Conservation (phyloP, 1,139 yeast species). For the Yamadazyma aaseri region DNA sequence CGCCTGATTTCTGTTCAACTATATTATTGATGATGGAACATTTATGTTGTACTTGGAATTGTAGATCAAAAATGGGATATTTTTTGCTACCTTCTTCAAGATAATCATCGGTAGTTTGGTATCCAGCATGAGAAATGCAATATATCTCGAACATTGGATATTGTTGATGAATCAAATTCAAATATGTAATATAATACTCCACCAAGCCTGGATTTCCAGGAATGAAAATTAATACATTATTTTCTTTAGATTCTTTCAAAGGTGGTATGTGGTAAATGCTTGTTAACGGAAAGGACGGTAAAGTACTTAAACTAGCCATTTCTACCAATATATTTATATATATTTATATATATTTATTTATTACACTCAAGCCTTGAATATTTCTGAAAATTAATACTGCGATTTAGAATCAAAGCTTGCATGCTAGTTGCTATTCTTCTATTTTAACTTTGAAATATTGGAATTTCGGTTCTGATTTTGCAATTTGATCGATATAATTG, state of each 20-base stretch:
- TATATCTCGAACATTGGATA: constrained; percentile 49
- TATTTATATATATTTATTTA: constrained; percentile 1
- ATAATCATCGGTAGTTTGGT: constrained; percentile 29
- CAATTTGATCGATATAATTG: constrained; percentile 24
- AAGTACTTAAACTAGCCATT: constrained; percentile 16
- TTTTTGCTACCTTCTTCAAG: constrained; percentile 9
- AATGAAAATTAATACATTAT: constrained; percentile 44
- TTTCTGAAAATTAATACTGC: background rate
- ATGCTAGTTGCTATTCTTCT: constrained; percentile 11
- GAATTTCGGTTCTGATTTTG: background rate
- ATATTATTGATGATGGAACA: constrained; percentile 34
- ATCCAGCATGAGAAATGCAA: constrained; percentile 59
- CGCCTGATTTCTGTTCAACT: constrained; percentile 16
- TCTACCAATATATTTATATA: background rate
- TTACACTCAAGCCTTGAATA: background rate
- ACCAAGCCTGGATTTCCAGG: constrained; percentile 73
- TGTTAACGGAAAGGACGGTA: constrained; percentile 24
- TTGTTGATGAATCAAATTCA: constrained; percentile 40
- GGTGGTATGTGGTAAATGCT: constrained; percentile 26
- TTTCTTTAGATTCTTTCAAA: constrained; percentile 4
- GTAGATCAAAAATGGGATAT: constrained; percentile 32
- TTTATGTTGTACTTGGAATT: constrained; percentile 55
- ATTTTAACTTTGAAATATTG: constrained; percentile 7
- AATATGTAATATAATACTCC: constrained; percentile 54
- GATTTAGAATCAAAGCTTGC: constrained; percentile 2